Evolutionary conservation across 257 asterid species (phyloP), one percentile per base, ranked within the genome.

Genomic region (Solanum bukasovii): DNA sequence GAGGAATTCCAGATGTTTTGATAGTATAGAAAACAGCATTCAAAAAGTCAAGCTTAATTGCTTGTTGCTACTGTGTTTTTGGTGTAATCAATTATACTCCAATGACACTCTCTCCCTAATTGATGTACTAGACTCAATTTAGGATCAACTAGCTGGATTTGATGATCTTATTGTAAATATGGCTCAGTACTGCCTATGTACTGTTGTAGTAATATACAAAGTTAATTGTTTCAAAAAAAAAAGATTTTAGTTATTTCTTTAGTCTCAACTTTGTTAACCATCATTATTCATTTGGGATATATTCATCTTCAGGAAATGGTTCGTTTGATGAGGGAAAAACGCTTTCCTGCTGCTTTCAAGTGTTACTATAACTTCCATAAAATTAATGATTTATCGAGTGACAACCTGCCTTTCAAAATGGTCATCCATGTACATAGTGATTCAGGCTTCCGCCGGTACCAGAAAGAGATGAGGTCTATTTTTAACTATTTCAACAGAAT

Each of bases 381-480:
- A 89, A 86, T 91, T 82, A 88, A 91, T 88, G 91, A 95, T 68
- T 86, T 90, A 83, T 87, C 98, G 83, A 93, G 91, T 87, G 96
- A 95, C 88, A 92, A 93, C 91, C 96, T 96, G 91, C 91, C 94
- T 92, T 94, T 93, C 92, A 97, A 95, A 94, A 95, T 97, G 99
- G 98, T 96, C 89, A 92, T 97, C 89, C 99, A 97, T 88, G 98
- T 97, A 71, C 95, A 92, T 87, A 93, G 97, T 71, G 99, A 97
- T 91, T 97, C 98, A 87, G 95, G 93, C 88, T 97, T 97, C 87
- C 92, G 98, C 87, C 94, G 97, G 86, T 97, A 96, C 91, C 99
- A 96, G 91, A 96, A 93, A 92, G 98, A 97, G 92, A 94, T 96
- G 98, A 97, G 98, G 99, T 96, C 46, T 89, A 31, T 78, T 84